Evolutionary conservation across 306 rosid species (phyloP), one percentile per base, ranked within the genome.

Genomic region (Coriaria nepalensis): DNA sequence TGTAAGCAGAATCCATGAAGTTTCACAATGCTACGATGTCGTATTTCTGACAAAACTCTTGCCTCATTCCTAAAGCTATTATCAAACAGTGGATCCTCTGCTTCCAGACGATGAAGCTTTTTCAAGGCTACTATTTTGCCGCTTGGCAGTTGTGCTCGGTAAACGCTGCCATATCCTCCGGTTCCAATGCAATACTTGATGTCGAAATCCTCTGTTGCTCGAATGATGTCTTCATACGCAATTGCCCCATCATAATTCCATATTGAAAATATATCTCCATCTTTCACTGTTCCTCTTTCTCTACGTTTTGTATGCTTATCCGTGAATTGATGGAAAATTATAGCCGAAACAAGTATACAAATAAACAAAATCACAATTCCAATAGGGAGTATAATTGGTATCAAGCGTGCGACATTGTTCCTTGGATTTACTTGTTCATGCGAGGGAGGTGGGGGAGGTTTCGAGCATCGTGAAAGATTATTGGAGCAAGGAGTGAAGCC

Each of bases 221-320:
- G 46, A 7, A 53, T 35, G 52, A 66, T 53, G 32, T 66, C 66
- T 4, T 47, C 11, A 46, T 40, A 66, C 0, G 71, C 65, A 13
- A 66, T 66, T 49, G 10, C 48, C 8, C 71, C 71, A 36, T 66
- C 71, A 33, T 47, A 66, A 54, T 37, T 53, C 71, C 71, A 66
- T 47, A 66, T 53, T 11, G 61, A 52, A 56, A 66, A 66, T 43
- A 66, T 36, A 37, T 66, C 52, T 6, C 71, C 61, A 10, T 60
- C 37, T 57, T 42, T 60, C 29, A 20, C 29, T 20, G 29, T 3
- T 20, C 29, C 29, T 20, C 29, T 20, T 20, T 20, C 29, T 20
- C 3, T 20, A 20, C 29, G 29, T 20, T 20, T 20, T 20, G 29
- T 3, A 20, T 20, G 29, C 29, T 20, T 20, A 20, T 20, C 29